A percentile compares a stretch with the other conserved stretches of the same genome.
Evolutionary conservation across 768 basidiomycete genomes (phyloP).

Genomic region (Pilatotrama ljubarskyi): DNA sequence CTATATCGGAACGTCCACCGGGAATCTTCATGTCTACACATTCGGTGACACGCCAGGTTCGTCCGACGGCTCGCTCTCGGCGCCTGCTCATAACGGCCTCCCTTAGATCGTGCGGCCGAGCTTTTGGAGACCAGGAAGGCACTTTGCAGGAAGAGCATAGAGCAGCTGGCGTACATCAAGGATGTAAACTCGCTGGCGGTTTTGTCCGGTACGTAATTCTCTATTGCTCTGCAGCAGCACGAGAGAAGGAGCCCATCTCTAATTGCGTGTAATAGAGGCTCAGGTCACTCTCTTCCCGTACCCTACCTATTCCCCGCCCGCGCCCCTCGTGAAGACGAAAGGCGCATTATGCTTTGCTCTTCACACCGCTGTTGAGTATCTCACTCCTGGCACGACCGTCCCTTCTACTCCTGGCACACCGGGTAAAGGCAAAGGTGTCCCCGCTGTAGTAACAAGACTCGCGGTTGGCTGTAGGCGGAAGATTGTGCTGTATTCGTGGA

Average conservation of each 20-base stretch:
- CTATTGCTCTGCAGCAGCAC: not conserved
- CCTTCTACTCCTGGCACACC: constrained; percentile 17
- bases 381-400: constrained; percentile 30
- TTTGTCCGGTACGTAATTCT: constrained; percentile 65
- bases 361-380: constrained; percentile 58
- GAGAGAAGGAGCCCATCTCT: not conserved
- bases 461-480: constrained; percentile 85
- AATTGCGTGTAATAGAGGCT: constrained; percentile 50
- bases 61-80: constrained; percentile 15
- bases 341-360: constrained; percentile 82
- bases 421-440: constrained; percentile 47
- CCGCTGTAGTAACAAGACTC: constrained; percentile 71
- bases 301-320: constrained; percentile 69
- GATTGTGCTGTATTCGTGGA: constrained; percentile 84
- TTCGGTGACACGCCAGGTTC: constrained; percentile 42
- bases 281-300: constrained; percentile 74
- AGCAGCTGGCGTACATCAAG: constrained; percentile 83
- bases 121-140: constrained; percentile 67
- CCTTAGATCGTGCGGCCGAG: constrained; percentile 37
- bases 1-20: constrained; percentile 62
- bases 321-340: constrained; percentile 73
- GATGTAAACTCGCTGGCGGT: constrained; percentile 85
- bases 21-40: constrained; percentile 55
- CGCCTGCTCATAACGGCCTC: constrained; percentile 1
- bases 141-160: constrained; percentile 70